phyloP scores from a whole-genome alignment of 1,284 basidiomycete species.

The Microbotryum scabiosae region DNA sequence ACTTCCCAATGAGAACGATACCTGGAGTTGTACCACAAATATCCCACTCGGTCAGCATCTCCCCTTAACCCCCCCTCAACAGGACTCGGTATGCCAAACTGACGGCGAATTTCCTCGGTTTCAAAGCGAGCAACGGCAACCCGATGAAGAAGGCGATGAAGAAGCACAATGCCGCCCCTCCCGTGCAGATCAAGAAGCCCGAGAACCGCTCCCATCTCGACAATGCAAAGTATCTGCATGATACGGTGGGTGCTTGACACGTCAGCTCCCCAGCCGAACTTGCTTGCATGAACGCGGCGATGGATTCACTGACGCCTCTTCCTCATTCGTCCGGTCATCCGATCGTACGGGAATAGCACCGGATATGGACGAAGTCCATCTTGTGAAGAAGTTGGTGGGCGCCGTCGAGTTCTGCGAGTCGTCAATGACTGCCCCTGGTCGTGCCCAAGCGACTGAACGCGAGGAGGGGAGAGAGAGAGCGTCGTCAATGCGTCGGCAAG shows the following conservation, averaged over 20 bases:
- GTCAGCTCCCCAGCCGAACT: too few relatives aligned
- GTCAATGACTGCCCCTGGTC: conserved; percentile 13
- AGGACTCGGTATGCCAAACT: background rate
- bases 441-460: conserved; percentile 26
- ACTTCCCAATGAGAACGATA: conserved; percentile 57
- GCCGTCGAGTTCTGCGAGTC: conserved; percentile 14
- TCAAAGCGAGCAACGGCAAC: conserved; percentile 69
- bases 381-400: conserved; percentile 15
- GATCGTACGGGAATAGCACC: conserved; percentile 84
- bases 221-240: conserved; percentile 59
- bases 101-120: conserved; percentile 48
- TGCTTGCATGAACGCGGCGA: too few relatives aligned
- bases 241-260: too few relatives aligned
- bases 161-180: conserved; percentile 90
- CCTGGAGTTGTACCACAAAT: background rate
- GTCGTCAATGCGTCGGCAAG: too few relatives aligned
- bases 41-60: conserved; percentile 36
- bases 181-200: conserved; percentile 84
- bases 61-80: too few relatives aligned
- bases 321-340: conserved; percentile 76
- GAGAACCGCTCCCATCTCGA: conserved; percentile 86
- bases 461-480: background rate
- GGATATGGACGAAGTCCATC: conserved; percentile 37
- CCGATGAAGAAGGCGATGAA: conserved; percentile 81
- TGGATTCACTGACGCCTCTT: conserved; percentile 67